Evolutionary conservation across 2,329 filamentous ascomycete species (phyloP), one percentile per base, ranked within the genome.

Genomic region (Hymenoscyphus albidus): DNA sequence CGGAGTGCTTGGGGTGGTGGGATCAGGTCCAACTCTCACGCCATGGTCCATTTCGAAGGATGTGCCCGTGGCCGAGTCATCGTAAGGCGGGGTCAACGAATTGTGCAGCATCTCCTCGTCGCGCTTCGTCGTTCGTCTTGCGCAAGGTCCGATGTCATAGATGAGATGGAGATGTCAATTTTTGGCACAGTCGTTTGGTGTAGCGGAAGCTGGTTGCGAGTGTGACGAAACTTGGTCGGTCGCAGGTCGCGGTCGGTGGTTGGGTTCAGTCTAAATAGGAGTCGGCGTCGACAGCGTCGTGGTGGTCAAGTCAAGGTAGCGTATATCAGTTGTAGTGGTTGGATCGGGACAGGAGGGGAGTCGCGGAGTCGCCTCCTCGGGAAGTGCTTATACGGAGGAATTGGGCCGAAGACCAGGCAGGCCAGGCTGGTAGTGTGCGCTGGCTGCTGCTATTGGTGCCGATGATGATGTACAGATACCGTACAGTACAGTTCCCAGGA

Each of bases 31-130:
- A 27, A 63, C 12, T 32, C 58, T 61, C 14, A 66, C 61, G 44
- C 62, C 67, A 64, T 65, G 64, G 39, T 69, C 57, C 57, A 63
- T 59, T 57, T 64, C 65, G 40, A 55, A 61, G 57, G 63, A 54
- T 59, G 70, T 68, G 40, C 22, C 55, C 22, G 18, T 54, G 62
- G 65, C 40, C 42, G 68, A 69, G 62, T 67, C 40, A 62, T 70
- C 70, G 61, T 67, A 66, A 13, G 68, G 69, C 51, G 70, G 70
- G 64, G 70, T 71, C 42, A 70, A 63, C 27, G 69, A 70, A 65
- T 68, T 64, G 57, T 65, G 62, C 61, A 67, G 66, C 72, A 74
- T 74, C 66, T 64, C 69, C 66, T 64, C 69, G 63, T 61, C 65
- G 65, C 65, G 61, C 65, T 65, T 62, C 67, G 3, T 69, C 58